Percentiles rank a stretch among this genome's conserved stretches.
Evolutionary conservation across 1,284 basidiomycete genomes (phyloP).

Genomic region (Apiotrichum porosum): DNA sequence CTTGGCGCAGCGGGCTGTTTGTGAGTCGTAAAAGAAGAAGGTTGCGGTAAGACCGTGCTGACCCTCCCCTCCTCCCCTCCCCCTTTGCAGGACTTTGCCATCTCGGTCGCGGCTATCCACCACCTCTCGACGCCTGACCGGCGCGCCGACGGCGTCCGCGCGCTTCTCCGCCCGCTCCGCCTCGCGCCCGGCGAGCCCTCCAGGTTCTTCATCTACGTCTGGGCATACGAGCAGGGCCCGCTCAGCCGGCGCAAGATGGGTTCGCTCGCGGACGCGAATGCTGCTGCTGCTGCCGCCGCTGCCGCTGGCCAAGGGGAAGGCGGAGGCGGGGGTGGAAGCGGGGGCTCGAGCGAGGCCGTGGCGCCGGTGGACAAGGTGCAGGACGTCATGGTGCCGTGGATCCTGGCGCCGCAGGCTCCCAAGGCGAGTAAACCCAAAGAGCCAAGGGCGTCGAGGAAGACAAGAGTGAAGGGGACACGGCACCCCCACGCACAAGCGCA

Average conservation of each 20-base stretch:
- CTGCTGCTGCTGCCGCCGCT: constrained; percentile 1
- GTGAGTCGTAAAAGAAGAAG: constrained; percentile 53
- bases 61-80: too few relatives aligned
- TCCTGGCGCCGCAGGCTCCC: constrained; percentile 34
- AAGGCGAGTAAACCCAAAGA: too few relatives aligned
- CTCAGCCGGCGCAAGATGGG: constrained; percentile 65
- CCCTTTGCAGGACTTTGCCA: constrained; percentile 84
- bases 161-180: constrained; percentile 62
- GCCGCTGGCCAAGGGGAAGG: background rate
- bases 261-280: constrained; percentile 38
- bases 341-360: too few relatives aligned
- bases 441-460: background rate
- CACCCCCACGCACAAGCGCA: too few relatives aligned
- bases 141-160: constrained; percentile 65
- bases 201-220: constrained; percentile 90
- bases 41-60: background rate
- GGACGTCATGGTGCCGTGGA: constrained; percentile 73
- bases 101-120: constrained; percentile 92
- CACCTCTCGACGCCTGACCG: constrained; percentile 76
- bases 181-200: constrained; percentile 55
- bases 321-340: too few relatives aligned
- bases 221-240: constrained; percentile 91
- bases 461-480: too few relatives aligned
- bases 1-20: constrained; percentile 69
- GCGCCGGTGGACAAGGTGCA: constrained; percentile 35